Percentiles rank a stretch among this genome's conserved stretches.
Conservation (phyloP, 164 flowering plant species). For the Chimonanthus praecox region DNA sequence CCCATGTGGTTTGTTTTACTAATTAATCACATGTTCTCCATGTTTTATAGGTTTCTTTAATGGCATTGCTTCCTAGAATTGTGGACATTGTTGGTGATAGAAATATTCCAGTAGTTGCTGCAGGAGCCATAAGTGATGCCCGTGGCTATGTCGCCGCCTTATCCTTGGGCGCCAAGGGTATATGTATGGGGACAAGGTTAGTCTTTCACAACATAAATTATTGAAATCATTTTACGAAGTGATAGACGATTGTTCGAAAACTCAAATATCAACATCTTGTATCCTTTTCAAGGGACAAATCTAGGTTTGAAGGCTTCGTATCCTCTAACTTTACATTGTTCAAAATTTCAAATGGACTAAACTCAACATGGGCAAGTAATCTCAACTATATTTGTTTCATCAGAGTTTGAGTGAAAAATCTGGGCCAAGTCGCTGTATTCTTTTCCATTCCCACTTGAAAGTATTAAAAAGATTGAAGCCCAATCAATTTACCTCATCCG, state of each 20-base stretch:
- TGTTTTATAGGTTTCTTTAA: constrained; percentile 16
- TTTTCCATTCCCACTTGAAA: neutral
- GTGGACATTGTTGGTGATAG: constrained; percentile 27
- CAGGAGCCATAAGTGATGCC: constrained; percentile 25
- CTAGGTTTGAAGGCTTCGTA: neutral
- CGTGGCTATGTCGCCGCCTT: constrained; percentile 32
- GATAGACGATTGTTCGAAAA: too few species aligned
- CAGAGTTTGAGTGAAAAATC: too few species aligned
- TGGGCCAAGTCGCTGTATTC: too few species aligned
- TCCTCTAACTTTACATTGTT: too few species aligned
- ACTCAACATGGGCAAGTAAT: too few species aligned
- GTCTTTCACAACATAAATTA: neutral
- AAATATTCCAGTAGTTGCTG: constrained; percentile 23
- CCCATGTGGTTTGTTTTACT: neutral
- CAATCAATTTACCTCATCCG: neutral
- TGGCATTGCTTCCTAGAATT: constrained; percentile 25
- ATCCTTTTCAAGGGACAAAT: too few species aligned
- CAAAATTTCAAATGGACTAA: too few species aligned
- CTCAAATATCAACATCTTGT: too few species aligned
- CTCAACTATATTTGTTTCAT: too few species aligned
- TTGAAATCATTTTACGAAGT: neutral
- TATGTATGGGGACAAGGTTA: constrained; percentile 28
- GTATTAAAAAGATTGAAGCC: too few species aligned
- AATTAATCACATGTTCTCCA: neutral
- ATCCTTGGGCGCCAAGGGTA: constrained; percentile 27